Evolutionary conservation across 129 eudicot species (phyloP).

Genomic region (Deinandra increscens): DNA sequence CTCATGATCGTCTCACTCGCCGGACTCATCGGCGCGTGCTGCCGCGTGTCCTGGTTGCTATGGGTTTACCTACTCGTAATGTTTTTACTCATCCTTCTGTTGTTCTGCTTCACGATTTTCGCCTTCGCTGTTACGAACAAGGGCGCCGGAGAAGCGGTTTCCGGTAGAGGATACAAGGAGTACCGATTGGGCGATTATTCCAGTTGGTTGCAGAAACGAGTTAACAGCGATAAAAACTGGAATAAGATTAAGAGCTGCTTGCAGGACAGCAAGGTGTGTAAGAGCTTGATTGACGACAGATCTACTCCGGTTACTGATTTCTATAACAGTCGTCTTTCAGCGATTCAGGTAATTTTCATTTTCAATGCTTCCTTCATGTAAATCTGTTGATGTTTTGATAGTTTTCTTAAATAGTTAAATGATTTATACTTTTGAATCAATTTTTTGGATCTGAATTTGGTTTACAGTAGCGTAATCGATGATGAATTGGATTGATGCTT

Average conservation of each 20-base stretch:
- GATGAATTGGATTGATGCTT: not conserved
- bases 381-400: not conserved
- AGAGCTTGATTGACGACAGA: conserved; percentile 50
- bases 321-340: conserved; percentile 39
- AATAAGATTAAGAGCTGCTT: conserved; percentile 69
- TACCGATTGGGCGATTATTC: conserved; percentile 80
- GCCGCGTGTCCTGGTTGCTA: conserved; percentile 74
- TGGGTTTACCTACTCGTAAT: conserved; percentile 75
- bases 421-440: not conserved
- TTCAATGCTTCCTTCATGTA: not conserved
- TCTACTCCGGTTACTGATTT: conserved; percentile 32
- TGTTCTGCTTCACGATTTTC: conserved; percentile 77
- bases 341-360: conserved; percentile 64
- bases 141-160: conserved; percentile 69
- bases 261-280: conserved; percentile 66
- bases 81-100: conserved; percentile 65
- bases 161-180: conserved; percentile 79
- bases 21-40: conserved; percentile 83
- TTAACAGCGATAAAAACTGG: conserved; percentile 58
- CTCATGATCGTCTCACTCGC: conserved; percentile 76
- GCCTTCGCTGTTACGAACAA: conserved; percentile 87
- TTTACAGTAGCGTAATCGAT: not conserved
- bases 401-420: conserved; percentile 3
- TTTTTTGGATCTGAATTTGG: not conserved
- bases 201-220: conserved; percentile 75